Evolutionary conservation across 31 red algal genomes (phyloP).

Genomic region (Endocladia muricata): DNA sequence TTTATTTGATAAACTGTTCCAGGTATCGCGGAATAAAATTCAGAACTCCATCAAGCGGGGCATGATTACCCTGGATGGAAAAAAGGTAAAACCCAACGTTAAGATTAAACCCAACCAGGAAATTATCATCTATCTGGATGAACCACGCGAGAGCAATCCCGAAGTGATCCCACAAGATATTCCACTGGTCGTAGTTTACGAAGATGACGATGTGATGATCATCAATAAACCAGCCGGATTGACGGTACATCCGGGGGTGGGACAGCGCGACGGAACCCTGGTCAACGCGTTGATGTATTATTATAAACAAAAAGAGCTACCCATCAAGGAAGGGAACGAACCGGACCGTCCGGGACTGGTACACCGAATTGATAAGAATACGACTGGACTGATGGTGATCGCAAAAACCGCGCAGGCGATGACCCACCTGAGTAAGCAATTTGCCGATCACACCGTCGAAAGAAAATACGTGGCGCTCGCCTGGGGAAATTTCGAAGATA

Average conservation of each 20-base stretch:
- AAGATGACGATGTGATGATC: not conserved
- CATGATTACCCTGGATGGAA: too few species aligned
- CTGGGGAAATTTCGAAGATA: conserved; percentile 31
- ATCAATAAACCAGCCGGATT: not conserved
- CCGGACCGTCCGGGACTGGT: conserved; percentile 85
- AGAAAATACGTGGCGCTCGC: conserved; percentile 91
- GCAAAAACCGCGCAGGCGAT: conserved; percentile 44
- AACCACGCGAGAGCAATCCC: too few species aligned
- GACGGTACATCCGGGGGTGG: not conserved
- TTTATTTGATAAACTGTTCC: too few species aligned
- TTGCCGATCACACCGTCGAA: conserved; percentile 39
- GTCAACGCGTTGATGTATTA: not conserved
- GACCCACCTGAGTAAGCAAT: conserved; percentile 33
- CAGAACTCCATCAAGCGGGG: too few species aligned
- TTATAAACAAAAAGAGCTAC: not conserved
- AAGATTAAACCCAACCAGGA: too few species aligned
- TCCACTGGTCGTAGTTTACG: not conserved
- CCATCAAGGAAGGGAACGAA: not conserved
- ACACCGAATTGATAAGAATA: conserved; percentile 92
- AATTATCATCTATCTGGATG: too few species aligned
- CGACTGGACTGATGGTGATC: conserved; percentile 86
- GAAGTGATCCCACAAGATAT: not conserved
- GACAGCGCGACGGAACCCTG: not conserved
- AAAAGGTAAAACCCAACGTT: too few species aligned
- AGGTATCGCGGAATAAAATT: too few species aligned